Base-by-base conservation (phyloP, 768 basidiomycete genomes). In the Amanita fuliginea region DNA sequence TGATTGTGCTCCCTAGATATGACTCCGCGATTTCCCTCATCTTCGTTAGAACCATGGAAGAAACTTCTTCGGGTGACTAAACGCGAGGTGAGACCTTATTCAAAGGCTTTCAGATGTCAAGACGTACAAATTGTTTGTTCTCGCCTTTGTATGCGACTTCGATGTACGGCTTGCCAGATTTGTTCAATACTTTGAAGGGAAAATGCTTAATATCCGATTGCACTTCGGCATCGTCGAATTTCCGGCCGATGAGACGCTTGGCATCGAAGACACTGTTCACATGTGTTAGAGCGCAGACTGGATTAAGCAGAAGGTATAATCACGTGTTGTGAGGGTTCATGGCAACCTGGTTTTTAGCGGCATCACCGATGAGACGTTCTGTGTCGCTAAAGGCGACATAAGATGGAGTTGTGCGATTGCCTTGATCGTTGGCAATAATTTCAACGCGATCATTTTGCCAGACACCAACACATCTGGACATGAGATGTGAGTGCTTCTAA, bases 381-480 rank as follows among this genome's bases (percentile, higher is more conserved):
- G 73, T 83, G 60, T 90, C 88, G 55, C 89, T 87, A 76, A 95
- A 95, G 45, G 93, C 83, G 68, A 96, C 93, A 66, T 94, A 95
- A 6, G 93, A 95, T 13, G 93, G 92, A 6, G 92, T 95, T 7
- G 93, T 95, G 51, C 92, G 86, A 74, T 95, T 90, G 65, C 88
- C 87, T 74, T 90, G 88, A 69, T 91, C 87, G 62, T 91, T 91
- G 70, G 87, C 87, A 64, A 97, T 97, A 74, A 96, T 96, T 73
- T 96, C 94, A 56, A 96, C 94, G 65, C 94, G 89, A 75, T 98
- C 95, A 62, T 96, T 93, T 77, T 94, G 90, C 93, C 94, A 98
- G 55, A 98, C 94, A 77, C 89, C 95, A 60, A 97, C 95, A 69
- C 94, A 97, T n/a, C 89, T 93, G 65, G 24, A 52, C 47, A 62